Percentiles rank a stretch among this genome's conserved stretches.
Evolutionary conservation across 306 rosid species (phyloP).

Genomic region (Acacia crassicarpa): DNA sequence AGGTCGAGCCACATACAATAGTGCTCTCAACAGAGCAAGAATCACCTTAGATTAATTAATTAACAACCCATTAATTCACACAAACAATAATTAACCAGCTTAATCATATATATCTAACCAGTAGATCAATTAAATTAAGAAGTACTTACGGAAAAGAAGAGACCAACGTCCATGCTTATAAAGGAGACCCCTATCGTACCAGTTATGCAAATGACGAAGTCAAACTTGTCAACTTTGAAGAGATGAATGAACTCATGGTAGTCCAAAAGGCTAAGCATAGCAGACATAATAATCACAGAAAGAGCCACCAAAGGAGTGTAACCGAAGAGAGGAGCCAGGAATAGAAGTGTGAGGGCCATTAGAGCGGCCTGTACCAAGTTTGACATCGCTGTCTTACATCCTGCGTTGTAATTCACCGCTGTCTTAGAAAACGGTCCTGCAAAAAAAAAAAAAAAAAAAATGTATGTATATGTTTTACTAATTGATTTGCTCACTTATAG

Average conservation of each 20-base stretch:
- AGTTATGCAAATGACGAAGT: conserved; percentile 68
- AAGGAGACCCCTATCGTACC: conserved; percentile 67
- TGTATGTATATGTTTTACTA: not conserved
- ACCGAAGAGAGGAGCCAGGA: conserved; percentile 80
- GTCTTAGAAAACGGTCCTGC: conserved; percentile 96
- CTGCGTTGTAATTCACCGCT: conserved; percentile 86
- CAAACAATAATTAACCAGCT: not conserved
- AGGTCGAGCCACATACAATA: conserved; percentile 85
- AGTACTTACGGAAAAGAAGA: conserved; percentile 66
- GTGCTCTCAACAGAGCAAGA: conserved; percentile 70
- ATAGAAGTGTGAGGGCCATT: conserved; percentile 56
- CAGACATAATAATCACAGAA: conserved; percentile 74
- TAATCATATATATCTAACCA: not conserved
- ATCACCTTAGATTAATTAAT: conserved; percentile 45
- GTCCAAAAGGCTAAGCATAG: conserved; percentile 79
- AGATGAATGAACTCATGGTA: conserved; percentile 48
- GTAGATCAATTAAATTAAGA: not conserved
- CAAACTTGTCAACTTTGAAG: conserved; percentile 81
- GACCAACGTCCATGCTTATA: conserved; percentile 67
- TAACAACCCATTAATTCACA: not conserved
- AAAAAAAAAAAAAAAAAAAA: not conserved
- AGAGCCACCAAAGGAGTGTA: conserved; percentile 85
- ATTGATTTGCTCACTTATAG: not conserved
- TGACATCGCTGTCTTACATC: conserved; percentile 66
- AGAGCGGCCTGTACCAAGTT: conserved; percentile 58